Evolutionary conservation across 2,329 filamentous ascomycete genomes (phyloP).

Genomic region (Thielaviopsis musarum): DNA sequence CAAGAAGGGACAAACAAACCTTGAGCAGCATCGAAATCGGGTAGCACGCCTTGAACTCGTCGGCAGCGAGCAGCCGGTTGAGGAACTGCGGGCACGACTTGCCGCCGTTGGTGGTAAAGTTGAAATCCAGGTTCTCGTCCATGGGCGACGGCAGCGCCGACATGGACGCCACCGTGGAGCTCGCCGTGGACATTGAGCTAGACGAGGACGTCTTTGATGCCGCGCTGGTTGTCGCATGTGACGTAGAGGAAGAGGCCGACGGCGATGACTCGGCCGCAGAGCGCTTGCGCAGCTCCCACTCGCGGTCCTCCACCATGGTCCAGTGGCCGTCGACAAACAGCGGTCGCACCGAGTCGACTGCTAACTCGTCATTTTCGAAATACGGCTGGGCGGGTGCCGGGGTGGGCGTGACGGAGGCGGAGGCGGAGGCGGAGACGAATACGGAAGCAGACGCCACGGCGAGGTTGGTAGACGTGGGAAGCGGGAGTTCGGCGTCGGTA

Average conservation of each 20-base stretch:
- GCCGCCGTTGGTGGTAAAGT: slow-evolving; percentile 38
- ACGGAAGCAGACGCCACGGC: too few species aligned
- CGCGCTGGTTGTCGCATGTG: slow-evolving; percentile 7
- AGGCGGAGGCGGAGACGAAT: too few species aligned
- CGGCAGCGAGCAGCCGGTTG: slow-evolving; percentile 44
- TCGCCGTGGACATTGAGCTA: slow-evolving; percentile 15
- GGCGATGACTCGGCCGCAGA: slow-evolving; percentile 10
- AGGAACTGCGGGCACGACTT: slow-evolving; percentile 51
- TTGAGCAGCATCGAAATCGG: slow-evolving; percentile 72
- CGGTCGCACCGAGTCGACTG: slow-evolving; percentile 13
- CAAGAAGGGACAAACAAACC: slow-evolving; percentile 23
- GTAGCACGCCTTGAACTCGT: slow-evolving; percentile 56
- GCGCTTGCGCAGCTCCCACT: slow-evolving; percentile 15
- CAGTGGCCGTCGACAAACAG: slow-evolving; percentile 13
- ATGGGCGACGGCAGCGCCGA: slow-evolving; percentile 45
- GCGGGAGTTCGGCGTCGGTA: neutral
- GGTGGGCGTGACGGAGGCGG: neutral
- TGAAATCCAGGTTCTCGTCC: slow-evolving; percentile 45
- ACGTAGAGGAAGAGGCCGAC: neutral
- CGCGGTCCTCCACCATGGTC: slow-evolving; percentile 13
- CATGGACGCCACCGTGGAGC: slow-evolving; percentile 14
- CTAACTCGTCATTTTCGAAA: slow-evolving; percentile 8
- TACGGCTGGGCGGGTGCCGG: slow-evolving; percentile 2
- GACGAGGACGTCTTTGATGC: neutral
- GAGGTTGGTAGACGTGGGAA: neutral